Evolutionary conservation across 192 early-diverging fungal genomes (phyloP).

Genomic region (Podila verticillata): DNA sequence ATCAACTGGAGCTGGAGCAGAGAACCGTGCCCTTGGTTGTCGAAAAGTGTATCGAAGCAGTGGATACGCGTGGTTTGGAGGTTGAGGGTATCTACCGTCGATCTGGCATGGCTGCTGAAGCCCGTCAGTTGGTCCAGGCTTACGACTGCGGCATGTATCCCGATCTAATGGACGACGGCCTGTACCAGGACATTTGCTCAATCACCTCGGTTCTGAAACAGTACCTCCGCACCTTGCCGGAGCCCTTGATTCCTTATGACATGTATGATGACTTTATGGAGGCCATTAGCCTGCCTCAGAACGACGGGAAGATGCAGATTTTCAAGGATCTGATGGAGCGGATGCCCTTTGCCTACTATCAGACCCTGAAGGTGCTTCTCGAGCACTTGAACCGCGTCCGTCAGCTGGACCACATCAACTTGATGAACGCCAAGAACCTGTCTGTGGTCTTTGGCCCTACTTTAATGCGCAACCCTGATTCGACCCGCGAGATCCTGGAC

Average conservation of each 20-base stretch:
- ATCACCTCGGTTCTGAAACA: conserved; percentile 86
- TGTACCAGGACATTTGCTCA: conserved; percentile 78
- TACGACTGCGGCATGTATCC: conserved; percentile 64
- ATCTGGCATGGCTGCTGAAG: conserved; percentile 78
- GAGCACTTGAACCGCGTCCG: conserved; percentile 74
- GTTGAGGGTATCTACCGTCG: conserved; percentile 87
- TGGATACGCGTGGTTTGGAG: conserved; percentile 70
- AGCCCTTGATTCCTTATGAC: conserved; percentile 76
- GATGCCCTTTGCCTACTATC: conserved; percentile 70
- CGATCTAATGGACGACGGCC: conserved; percentile 58
- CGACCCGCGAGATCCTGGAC: conserved; percentile 72
- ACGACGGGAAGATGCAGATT: conserved; percentile 55
- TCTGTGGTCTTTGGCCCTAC: conserved; percentile 96
- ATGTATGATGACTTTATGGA: conserved; percentile 76
- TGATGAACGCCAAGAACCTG: conserved; percentile 93
- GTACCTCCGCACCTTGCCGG: conserved; percentile 79
- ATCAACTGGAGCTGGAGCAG: conserved; percentile 66
- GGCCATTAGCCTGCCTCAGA: conserved; percentile 53
- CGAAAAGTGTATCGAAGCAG: conserved; percentile 71
- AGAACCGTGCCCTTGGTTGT: conserved; percentile 74
- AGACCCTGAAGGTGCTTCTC: conserved; percentile 70
- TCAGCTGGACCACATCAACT: conserved; percentile 69
- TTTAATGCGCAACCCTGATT: conserved; percentile 72
- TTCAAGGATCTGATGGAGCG: conserved; percentile 58
- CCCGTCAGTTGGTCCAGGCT: conserved; percentile 71